Conservation (phyloP, 805 yeast genomes). For the Barnettozyma botsteinii region DNA sequence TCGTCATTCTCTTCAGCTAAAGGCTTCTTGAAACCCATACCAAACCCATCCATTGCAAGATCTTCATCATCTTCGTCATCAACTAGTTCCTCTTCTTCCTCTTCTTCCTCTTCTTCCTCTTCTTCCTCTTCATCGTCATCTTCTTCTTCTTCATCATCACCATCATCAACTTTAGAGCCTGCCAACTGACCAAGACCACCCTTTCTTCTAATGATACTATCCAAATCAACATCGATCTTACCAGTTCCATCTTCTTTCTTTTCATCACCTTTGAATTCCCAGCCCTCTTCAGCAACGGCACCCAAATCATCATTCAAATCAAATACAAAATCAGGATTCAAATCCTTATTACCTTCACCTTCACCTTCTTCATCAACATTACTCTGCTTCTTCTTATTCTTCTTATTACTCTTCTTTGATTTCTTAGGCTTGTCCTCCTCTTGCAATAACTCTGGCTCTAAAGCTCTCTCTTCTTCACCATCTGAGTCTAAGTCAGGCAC, state of each 20-base stretch:
- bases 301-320: conserved; percentile 54
- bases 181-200: conserved; percentile 66
- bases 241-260: conserved; percentile 16
- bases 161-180: conserved; percentile 35
- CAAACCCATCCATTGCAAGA: conserved; percentile 43
- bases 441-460: conserved; percentile 6
- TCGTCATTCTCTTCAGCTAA: conserved; percentile 25
- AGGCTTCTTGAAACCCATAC: conserved; percentile 27
- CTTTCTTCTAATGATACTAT: conserved; percentile 78
- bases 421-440: conserved; percentile 3
- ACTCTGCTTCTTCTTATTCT: conserved; percentile 23
- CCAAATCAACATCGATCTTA: conserved; percentile 73
- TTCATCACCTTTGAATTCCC: conserved; percentile 69
- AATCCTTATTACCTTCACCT: conserved; percentile 43
- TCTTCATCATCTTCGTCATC: conserved; percentile 35
- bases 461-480: conserved; percentile 29
- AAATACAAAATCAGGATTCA: conserved; percentile 73
- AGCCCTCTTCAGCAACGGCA: conserved; percentile 55
- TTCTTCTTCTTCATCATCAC: conserved; percentile 36
- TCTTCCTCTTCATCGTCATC: conserved; percentile 37
- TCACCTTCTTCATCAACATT: conserved; percentile 25
- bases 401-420: conserved; percentile 20
- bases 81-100: conserved; percentile 9
- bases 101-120: conserved; percentile 26
- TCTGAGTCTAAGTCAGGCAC: conserved; percentile 44